Percentiles rank a stretch among this genome's conserved stretches.
Evolutionary conservation across 371 early-diverging fungal genomes (phyloP).

Genomic region (Mucor velutinosus): DNA sequence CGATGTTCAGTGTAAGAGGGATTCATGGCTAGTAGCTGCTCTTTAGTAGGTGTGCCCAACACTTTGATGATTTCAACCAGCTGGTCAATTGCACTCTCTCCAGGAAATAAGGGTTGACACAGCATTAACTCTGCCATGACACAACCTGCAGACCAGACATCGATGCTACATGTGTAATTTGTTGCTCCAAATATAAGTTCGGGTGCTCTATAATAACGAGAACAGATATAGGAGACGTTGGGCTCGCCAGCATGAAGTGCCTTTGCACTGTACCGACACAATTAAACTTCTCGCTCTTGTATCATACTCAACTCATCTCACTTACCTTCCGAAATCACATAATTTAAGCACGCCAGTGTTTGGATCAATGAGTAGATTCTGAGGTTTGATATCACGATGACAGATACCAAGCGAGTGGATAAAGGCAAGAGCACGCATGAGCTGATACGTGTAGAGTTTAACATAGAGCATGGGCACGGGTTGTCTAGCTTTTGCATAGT

Average conservation of each 20-base stretch:
- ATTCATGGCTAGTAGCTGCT: conserved; percentile 96
- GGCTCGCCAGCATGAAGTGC: conserved; percentile 91
- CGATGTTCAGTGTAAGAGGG: conserved; percentile 97
- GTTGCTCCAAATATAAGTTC: conserved; percentile 98
- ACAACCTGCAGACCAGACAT: conserved; percentile 99
- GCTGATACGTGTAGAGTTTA: conserved; percentile 96
- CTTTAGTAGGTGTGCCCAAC: conserved; percentile 97
- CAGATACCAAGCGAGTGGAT: conserved; percentile 93
- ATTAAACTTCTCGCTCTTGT: neutral
- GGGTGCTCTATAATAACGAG: conserved; percentile 98
- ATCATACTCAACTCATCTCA: neutral
- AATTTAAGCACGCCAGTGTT: conserved; percentile 90
- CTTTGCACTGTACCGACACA: conserved; percentile 75
- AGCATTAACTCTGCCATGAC: conserved; percentile 99
- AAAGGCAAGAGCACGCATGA: conserved; percentile 94
- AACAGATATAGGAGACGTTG: conserved; percentile 98
- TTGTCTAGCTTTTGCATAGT: conserved; percentile 87
- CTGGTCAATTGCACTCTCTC: conserved; percentile 99
- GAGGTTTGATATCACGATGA: conserved; percentile 98
- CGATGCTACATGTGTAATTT: conserved; percentile 89
- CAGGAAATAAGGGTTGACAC: conserved; percentile 97
- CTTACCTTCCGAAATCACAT: conserved; percentile 97
- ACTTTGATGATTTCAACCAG: conserved; percentile 99
- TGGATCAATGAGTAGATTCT: conserved; percentile 96
- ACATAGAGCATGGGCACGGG: conserved; percentile 92